phyloP scores from a whole-genome alignment of 2,329 filamentous ascomycete species.

The Penicillium brevicompactum region DNA sequence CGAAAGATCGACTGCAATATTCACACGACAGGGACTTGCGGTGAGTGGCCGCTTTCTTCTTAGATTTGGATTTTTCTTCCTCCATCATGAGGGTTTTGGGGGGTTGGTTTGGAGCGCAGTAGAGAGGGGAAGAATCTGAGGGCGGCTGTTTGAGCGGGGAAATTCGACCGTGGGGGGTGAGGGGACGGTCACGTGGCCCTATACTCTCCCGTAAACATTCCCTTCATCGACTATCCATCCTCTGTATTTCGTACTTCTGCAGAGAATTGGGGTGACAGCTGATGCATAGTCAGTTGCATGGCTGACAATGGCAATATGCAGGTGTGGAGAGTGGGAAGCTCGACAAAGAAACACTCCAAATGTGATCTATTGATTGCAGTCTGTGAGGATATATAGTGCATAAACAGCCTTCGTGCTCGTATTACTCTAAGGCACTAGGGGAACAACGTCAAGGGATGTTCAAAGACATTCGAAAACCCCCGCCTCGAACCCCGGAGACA shows the following conservation, averaged over 20 bases:
- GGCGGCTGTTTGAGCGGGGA: constrained; percentile 35
- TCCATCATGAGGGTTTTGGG: constrained; percentile 37
- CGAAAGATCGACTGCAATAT: constrained; percentile 52
- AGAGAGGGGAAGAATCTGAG: constrained; percentile 31
- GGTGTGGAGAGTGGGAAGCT: background rate
- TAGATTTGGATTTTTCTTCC: constrained; percentile 42
- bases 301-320: background rate
- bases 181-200: constrained; percentile 25
- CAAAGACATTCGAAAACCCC: too few relatives aligned
- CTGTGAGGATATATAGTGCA: background rate
- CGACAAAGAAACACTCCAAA: background rate
- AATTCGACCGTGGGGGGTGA: constrained; percentile 38
- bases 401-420: background rate
- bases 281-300: background rate
- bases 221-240: too few relatives aligned
- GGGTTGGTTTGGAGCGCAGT: constrained; percentile 21
- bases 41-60: constrained; percentile 45
- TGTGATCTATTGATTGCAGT: background rate
- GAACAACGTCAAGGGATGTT: background rate
- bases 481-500: too few relatives aligned
- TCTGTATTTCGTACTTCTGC: too few relatives aligned
- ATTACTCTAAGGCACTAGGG: background rate
- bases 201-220: background rate
- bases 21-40: constrained; percentile 52
- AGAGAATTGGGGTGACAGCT: background rate